Conservation (phyloP, 2,329 filamentous ascomycete genomes). For the Colletotrichum sp. region DNA sequence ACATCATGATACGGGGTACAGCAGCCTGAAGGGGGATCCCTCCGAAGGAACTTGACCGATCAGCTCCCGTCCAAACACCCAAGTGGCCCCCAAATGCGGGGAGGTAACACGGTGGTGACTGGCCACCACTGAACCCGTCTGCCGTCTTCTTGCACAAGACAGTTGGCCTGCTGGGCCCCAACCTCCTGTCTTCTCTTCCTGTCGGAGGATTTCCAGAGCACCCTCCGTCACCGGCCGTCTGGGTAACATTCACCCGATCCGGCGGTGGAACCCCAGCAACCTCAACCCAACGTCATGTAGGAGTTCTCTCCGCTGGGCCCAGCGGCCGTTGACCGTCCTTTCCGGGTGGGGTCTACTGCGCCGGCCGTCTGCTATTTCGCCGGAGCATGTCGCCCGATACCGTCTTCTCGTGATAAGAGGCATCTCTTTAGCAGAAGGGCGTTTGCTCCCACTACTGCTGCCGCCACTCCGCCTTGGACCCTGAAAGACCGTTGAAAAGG, state of each 20-base stretch:
- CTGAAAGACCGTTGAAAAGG: background rate
- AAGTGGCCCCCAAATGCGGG: background rate
- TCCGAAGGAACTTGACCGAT: background rate
- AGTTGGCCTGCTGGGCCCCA: background rate
- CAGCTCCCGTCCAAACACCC: background rate
- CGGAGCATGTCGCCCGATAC: background rate
- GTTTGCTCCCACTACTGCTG: background rate
- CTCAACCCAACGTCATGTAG: constrained; percentile 1
- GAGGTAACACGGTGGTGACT: background rate
- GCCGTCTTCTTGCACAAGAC: background rate
- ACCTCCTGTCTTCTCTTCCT: background rate
- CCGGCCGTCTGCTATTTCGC: background rate
- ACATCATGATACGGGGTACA: background rate
- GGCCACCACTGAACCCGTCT: background rate
- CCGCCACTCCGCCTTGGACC: background rate
- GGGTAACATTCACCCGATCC: constrained; percentile 3
- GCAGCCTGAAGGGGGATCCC: background rate
- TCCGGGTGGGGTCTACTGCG: background rate
- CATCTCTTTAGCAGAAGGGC: background rate
- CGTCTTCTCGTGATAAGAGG: background rate
- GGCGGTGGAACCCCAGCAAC: constrained; percentile 7
- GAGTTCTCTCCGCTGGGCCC: background rate
- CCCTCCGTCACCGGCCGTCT: constrained; percentile 10
- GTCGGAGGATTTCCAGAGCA: background rate
- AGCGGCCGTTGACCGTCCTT: background rate